phyloP scores from a whole-genome alignment of 176 grass and related monocot species.

The Poa pratensis region DNA sequence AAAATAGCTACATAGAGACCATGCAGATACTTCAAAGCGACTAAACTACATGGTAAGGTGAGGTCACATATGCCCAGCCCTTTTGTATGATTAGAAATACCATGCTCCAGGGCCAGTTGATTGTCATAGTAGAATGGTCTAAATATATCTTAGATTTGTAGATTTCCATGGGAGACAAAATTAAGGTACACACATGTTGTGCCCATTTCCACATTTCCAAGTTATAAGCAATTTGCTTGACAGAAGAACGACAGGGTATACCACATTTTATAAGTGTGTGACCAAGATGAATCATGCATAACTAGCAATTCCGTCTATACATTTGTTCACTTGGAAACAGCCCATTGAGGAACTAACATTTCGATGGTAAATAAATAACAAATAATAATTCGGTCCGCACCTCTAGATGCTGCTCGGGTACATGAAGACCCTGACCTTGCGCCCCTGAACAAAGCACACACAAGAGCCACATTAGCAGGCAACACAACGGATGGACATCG shows the following conservation, averaged over 20 bases:
- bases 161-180: neutral
- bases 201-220: neutral
- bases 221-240: neutral
- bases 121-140: neutral
- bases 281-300: neutral
- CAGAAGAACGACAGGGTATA: neutral
- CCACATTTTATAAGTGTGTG: neutral
- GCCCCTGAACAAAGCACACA: conserved; percentile 46
- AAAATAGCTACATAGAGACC: neutral
- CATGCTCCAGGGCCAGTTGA: neutral
- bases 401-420: conserved; percentile 87
- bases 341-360: neutral
- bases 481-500: neutral
- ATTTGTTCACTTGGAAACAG: neutral
- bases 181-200: neutral
- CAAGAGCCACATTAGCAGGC: conserved; percentile 11
- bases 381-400: conserved; percentile 18
- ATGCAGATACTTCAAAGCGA: neutral
- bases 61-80: neutral
- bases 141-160: neutral
- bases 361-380: neutral
- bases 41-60: neutral
- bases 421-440: conserved; percentile 91
- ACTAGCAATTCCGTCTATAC: neutral
- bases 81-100: neutral